Percentiles rank a stretch among this genome's conserved stretches.
phyloP scores from a whole-genome alignment of 805 yeast species.

The Sungouiozyma ichnusensis region DNA sequence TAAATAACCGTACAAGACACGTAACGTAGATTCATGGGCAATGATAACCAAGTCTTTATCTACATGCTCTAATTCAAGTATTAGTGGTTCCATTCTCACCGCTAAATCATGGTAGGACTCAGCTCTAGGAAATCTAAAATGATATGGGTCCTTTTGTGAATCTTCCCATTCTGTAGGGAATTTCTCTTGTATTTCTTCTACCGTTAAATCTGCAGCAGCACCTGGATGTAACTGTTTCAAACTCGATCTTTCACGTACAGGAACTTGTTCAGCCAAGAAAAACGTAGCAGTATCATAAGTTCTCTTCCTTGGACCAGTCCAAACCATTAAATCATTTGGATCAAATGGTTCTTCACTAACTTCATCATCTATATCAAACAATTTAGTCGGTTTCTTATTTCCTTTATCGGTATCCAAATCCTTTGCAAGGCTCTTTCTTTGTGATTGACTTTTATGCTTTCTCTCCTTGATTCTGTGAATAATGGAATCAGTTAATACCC shows the following conservation, averaged over 20 bases:
- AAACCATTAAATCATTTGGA: conserved; percentile 34
- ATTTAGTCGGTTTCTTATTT: neutral
- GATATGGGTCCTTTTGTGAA: conserved; percentile 73
- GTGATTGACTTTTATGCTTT: conserved; percentile 1
- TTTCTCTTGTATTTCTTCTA: conserved; percentile 44
- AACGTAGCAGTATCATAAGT: conserved; percentile 70
- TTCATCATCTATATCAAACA: neutral
- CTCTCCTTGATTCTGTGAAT: conserved; percentile 27
- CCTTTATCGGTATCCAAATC: neutral
- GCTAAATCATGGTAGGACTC: conserved; percentile 97
- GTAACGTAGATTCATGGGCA: conserved; percentile 84
- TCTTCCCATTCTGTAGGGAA: conserved; percentile 64
- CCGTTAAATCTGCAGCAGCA: conserved; percentile 58
- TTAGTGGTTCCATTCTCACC: conserved; percentile 82
- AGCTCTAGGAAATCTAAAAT: conserved; percentile 81
- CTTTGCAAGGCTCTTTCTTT: neutral
- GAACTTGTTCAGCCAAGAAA: conserved; percentile 52
- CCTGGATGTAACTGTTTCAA: conserved; percentile 87
- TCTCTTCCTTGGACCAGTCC: conserved; percentile 88
- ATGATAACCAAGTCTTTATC: conserved; percentile 78
- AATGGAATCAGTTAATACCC: conserved; percentile 50
- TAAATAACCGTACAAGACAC: conserved; percentile 86
- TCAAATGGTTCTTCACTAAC: neutral
- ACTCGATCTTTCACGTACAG: conserved; percentile 67
- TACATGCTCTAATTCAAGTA: conserved; percentile 88